Evolutionary conservation across 108 stramenopile species (phyloP).

Genomic region (Fragilaria crotonensis): DNA sequence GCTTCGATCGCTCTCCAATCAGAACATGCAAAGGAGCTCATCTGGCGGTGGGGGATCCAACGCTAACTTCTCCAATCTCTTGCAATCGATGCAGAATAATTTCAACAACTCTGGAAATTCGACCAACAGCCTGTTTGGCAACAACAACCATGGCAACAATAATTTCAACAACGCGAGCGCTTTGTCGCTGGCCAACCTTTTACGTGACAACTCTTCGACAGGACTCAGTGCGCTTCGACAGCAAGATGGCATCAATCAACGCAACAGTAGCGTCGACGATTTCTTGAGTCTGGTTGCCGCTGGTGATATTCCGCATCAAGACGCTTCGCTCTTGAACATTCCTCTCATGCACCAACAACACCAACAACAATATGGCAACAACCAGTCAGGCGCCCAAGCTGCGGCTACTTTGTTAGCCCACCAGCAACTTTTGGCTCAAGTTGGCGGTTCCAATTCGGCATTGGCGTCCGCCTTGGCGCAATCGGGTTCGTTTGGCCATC

Average conservation of each 20-base stretch:
- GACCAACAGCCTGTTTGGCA: conserved; percentile 15
- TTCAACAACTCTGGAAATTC: neutral
- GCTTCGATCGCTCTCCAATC: conserved; percentile 42
- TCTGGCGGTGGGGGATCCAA: conserved; percentile 12
- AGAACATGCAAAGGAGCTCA: conserved; percentile 17
- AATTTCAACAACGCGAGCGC: conserved; percentile 21
- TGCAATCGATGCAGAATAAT: conserved; percentile 39
- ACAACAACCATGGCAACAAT: conserved; percentile 11
- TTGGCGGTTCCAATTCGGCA: conserved; percentile 25
- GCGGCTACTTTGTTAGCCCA: conserved; percentile 30
- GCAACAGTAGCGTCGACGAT: conserved; percentile 81
- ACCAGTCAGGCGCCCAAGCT: conserved; percentile 6
- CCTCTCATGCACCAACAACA: conserved; percentile 47
- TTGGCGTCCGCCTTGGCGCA: conserved; percentile 33
- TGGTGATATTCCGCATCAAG: conserved; percentile 87
- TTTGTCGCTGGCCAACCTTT: conserved; percentile 49
- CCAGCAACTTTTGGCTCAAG: conserved; percentile 41
- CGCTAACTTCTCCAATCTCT: conserved; percentile 43
- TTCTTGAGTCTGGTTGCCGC: conserved; percentile 80
- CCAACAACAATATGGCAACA: conserved; percentile 1
- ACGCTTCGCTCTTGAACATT: conserved; percentile 66
- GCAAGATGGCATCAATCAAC: conserved; percentile 55
- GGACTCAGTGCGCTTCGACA: conserved; percentile 64
- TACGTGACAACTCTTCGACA: conserved; percentile 57
- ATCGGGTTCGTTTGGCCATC: conserved; percentile 30